A percentile compares a stretch with the other conserved stretches of the same genome.
Evolutionary conservation across 2,329 filamentous ascomycete genomes (phyloP).

Genomic region (Stagonosporopsis vannaccii): DNA sequence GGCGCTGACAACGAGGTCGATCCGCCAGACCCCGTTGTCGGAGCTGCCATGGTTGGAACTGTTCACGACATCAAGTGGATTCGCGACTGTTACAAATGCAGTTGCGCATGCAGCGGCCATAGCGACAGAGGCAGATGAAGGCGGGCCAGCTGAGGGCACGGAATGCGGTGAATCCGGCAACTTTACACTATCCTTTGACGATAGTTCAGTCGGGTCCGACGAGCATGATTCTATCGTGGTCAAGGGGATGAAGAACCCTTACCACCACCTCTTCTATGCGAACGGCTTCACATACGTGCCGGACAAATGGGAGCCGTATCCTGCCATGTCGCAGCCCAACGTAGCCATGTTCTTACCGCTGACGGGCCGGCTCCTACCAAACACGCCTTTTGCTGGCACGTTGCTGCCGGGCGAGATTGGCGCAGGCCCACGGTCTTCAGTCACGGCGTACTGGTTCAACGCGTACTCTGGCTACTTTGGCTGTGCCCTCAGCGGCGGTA

Average conservation of each 20-base stretch:
- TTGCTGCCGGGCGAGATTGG: slow-evolving; percentile 56
- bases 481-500: slow-evolving; percentile 54
- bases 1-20: slow-evolving; percentile 32
- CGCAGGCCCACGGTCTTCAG: slow-evolving; percentile 52
- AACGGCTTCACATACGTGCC: slow-evolving; percentile 60
- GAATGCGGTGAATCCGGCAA: slow-evolving; percentile 56
- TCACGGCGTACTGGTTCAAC: slow-evolving; percentile 60
- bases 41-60: slow-evolving; percentile 26
- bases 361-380: slow-evolving; percentile 33
- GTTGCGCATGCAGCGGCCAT: slow-evolving; percentile 14
- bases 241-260: slow-evolving; percentile 55
- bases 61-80: slow-evolving; percentile 19
- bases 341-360: slow-evolving; percentile 57
- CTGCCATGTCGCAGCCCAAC: slow-evolving; percentile 55
- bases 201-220: slow-evolving; percentile 28
- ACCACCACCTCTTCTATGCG: slow-evolving; percentile 60
- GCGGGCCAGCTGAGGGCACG: slow-evolving; percentile 23
- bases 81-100: slow-evolving; percentile 23
- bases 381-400: slow-evolving; percentile 41
- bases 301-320: slow-evolving; percentile 54
- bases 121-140: not conserved
- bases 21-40: slow-evolving; percentile 32
- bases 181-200: slow-evolving; percentile 49
- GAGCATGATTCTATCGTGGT: slow-evolving; percentile 48
- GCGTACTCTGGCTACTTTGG: slow-evolving; percentile 56